A percentile compares a stretch with the other conserved stretches of the same genome.
Evolutionary conservation across 2,329 filamentous ascomycete genomes (phyloP).

Genomic region (Venturia oleaginea): DNA sequence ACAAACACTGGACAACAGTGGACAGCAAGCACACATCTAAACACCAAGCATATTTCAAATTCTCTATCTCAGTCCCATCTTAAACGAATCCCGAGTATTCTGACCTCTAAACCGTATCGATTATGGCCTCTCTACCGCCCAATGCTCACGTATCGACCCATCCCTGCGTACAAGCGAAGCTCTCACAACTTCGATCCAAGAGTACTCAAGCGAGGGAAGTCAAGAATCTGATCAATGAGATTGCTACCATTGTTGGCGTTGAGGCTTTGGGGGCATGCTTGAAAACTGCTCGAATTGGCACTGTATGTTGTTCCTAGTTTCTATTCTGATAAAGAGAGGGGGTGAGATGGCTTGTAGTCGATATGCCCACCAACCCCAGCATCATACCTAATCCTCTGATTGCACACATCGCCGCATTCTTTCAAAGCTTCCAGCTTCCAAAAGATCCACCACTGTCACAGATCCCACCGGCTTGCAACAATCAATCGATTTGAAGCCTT

Average conservation of each 20-base stretch:
- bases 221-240: slow-evolving; percentile 76
- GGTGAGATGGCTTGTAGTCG: too few relatives aligned
- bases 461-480: too few relatives aligned
- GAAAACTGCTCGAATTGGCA: slow-evolving; percentile 47
- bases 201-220: slow-evolving; percentile 64
- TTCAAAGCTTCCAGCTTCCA: too few relatives aligned
- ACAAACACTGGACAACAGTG: not conserved
- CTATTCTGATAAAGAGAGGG: not conserved
- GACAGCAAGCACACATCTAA: not conserved
- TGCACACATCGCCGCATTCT: too few relatives aligned
- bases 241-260: slow-evolving; percentile 69
- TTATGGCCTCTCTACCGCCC: slow-evolving; percentile 29
- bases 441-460: too few relatives aligned
- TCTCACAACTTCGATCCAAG: slow-evolving; percentile 76
- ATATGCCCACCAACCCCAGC: too few relatives aligned
- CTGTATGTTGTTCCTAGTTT: slow-evolving; percentile 42
- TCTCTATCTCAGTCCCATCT: not conserved
- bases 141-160: slow-evolving; percentile 72
- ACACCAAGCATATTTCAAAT: not conserved
- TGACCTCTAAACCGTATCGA: not conserved
- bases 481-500: not conserved
- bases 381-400: too few relatives aligned
- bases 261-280: slow-evolving; percentile 67
- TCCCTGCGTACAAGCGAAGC: slow-evolving; percentile 78
- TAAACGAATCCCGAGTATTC: not conserved